Percentiles rank a stretch among this genome's conserved stretches.
Conservation (phyloP, 257 asterid genomes). For the Ajuga chamaepitys region DNA sequence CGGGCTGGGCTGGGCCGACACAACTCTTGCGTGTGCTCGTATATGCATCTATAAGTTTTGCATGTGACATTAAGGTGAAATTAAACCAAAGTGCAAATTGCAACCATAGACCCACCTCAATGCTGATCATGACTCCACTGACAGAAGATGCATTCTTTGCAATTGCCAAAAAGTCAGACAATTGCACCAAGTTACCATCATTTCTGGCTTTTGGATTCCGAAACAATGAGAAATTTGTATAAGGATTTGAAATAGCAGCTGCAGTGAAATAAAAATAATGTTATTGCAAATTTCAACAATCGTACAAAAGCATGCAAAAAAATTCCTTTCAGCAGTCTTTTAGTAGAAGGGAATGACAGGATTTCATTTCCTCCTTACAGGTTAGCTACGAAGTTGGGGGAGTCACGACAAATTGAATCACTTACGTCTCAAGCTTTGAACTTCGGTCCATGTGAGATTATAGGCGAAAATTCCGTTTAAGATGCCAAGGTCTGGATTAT, state of each 20-base stretch:
- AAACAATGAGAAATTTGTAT: slow-evolving; percentile 9
- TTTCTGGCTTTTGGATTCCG: slow-evolving; percentile 55
- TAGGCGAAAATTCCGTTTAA: slow-evolving; percentile 47
- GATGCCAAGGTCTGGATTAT: slow-evolving; percentile 45
- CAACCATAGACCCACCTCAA: slow-evolving; percentile 60
- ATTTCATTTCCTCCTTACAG: neutral
- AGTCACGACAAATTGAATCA: neutral
- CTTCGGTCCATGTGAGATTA: slow-evolving; percentile 62
- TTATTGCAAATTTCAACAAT: slow-evolving; percentile 2
- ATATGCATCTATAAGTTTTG: too few species aligned
- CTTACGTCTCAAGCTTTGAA: slow-evolving; percentile 67
- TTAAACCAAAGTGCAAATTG: neutral
- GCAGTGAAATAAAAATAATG: slow-evolving; percentile 25
- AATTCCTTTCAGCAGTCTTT: neutral
- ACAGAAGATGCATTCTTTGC: slow-evolving; percentile 64
- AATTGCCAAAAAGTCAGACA: slow-evolving; percentile 58
- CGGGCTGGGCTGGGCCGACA: too few species aligned
- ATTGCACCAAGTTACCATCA: slow-evolving; percentile 42
- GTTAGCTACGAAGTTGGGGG: neutral
- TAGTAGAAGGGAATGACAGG: neutral
- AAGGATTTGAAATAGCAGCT: slow-evolving; percentile 63
- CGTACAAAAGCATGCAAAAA: neutral
- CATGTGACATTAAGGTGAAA: too few species aligned
- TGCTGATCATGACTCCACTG: slow-evolving; percentile 65
- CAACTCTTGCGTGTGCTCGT: too few species aligned